phyloP scores from a whole-genome alignment of 176 grass and related monocot genomes.

The Poa pratensis region DNA sequence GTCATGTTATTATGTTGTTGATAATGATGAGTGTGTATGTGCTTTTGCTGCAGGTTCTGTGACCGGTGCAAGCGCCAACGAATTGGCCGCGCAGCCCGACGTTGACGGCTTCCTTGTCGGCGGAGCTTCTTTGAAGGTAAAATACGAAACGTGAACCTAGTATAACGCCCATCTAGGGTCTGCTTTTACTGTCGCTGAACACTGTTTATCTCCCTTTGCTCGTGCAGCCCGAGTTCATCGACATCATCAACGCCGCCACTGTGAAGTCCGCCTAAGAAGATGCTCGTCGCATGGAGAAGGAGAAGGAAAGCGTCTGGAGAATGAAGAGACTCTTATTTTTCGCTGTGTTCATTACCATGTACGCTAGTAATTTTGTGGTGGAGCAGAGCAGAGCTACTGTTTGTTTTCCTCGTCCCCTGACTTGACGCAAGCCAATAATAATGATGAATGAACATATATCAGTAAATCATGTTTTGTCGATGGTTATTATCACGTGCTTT shows the following conservation, averaged over 20 bases:
- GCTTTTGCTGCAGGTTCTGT: slow-evolving; percentile 67
- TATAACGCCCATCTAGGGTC: neutral
- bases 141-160: neutral
- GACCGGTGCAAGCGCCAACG: slow-evolving; percentile 72
- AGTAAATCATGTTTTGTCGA: neutral
- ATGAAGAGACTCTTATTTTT: slow-evolving; percentile 15
- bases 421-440: slow-evolving; percentile 44
- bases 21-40: neutral
- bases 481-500: no score
- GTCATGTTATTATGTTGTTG: no score
- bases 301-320: neutral
- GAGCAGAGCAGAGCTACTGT: slow-evolving; percentile 25
- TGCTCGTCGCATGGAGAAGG: neutral
- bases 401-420: neutral
- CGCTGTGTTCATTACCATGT: slow-evolving; percentile 24
- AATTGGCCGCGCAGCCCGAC: slow-evolving; percentile 71
- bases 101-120: slow-evolving; percentile 88
- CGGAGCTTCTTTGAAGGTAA: slow-evolving; percentile 95
- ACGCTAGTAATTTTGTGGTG: slow-evolving; percentile 47
- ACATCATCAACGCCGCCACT: slow-evolving; percentile 83
- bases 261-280: slow-evolving; percentile 71
- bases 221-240: slow-evolving; percentile 82
- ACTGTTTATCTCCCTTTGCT: neutral
- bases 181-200: slow-evolving; percentile 1
- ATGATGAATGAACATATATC: slow-evolving; percentile 39